Base-by-base conservation (phyloP, 768 basidiomycete species). In the Strobilomyces confusus region DNA sequence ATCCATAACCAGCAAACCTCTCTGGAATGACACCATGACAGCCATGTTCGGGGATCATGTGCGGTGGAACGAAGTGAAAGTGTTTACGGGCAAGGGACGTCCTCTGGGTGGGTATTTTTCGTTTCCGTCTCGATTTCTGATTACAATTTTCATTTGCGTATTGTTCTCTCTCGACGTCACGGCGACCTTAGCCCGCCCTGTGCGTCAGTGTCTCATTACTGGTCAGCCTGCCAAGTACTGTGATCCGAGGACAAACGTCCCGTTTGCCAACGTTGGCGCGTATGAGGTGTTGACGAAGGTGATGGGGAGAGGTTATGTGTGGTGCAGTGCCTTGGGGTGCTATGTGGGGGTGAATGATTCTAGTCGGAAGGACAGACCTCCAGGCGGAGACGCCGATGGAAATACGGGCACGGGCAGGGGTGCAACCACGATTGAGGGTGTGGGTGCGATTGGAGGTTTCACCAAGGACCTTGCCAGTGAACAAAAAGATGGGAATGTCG, bases 21-120 rank as follows among this genome's bases (percentile, higher is more conserved):
- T 69, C 0, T 87, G 89, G 87, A 75, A 72, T 44, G 81, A 86
- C 29, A 91, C 87, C 12, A 89, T 94, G 86, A 62, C 77, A 8
- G 84, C 90, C 2, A 77, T 95, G 73, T 92, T 98, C 60, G 93
- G 95, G 2, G 77, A 87, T 47, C 87, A 95, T 59, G 85, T 86
- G 9, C 78, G 85, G 44, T 98, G 89, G 89, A 83, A 87, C 47
- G 79, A 84, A 26, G 53, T 89, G 20, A 81, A 77, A 55, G 85
- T 86, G 7, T 89, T 80, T 59, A 73, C 75, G 2, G 77, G 80
- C 22, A 87, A 84, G 67, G 75, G 75, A n/a, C 74, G 89, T 13
- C 89, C 88, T 1, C 48, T 83, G 40, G 67, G 87, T 89, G 60
- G 49, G 79, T 56, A 14, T n/a, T 44, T 40, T 33, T 42, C 14